Conservation (phyloP, 1,139 yeast species). For the Geotrichum candidum region DNA sequence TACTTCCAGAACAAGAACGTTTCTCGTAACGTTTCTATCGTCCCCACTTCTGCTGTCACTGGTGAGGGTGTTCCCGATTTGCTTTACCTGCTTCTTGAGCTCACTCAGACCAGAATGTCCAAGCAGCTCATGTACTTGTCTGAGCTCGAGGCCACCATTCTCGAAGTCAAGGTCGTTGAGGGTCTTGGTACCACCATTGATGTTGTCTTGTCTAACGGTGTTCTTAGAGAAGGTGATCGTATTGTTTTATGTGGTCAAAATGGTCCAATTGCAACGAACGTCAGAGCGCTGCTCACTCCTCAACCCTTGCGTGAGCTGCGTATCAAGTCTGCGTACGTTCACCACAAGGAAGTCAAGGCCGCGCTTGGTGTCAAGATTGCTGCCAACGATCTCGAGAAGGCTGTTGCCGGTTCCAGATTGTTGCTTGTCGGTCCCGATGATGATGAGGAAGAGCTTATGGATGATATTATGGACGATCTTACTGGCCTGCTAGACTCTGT, state of each 20-base stretch:
- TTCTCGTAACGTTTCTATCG: slow-evolving; percentile 89
- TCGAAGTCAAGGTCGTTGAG: slow-evolving; percentile 97
- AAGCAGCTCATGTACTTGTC: slow-evolving; percentile 96
- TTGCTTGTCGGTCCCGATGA: slow-evolving; percentile 95
- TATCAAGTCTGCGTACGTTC: slow-evolving; percentile 88
- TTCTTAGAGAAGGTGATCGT: slow-evolving; percentile 89
- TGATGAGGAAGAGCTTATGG: slow-evolving; percentile 95
- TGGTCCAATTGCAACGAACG: slow-evolving; percentile 97
- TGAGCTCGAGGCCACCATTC: slow-evolving; percentile 87
- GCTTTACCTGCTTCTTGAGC: slow-evolving; percentile 88
- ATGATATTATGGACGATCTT: slow-evolving; percentile 97
- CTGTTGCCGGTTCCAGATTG: slow-evolving; percentile 97
- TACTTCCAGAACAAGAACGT: slow-evolving; percentile 92
- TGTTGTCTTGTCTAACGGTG: slow-evolving; percentile 93
- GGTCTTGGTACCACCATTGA: slow-evolving; percentile 99
- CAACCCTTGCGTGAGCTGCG: slow-evolving; percentile 96
- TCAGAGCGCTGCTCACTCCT: slow-evolving; percentile 93
- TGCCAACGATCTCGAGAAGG: slow-evolving; percentile 95
- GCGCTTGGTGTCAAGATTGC: slow-evolving; percentile 98
- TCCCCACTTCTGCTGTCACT: slow-evolving; percentile 97
- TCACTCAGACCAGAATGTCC: slow-evolving; percentile 98
- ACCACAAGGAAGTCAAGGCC: slow-evolving; percentile 96
- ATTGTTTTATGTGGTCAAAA: slow-evolving; percentile 95
- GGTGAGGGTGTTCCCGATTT: slow-evolving; percentile 99
- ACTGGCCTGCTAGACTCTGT: slow-evolving; percentile 92